Evolutionary conservation across 208 protist genomes (phyloP).

Genomic region (Leishmania major): DNA sequence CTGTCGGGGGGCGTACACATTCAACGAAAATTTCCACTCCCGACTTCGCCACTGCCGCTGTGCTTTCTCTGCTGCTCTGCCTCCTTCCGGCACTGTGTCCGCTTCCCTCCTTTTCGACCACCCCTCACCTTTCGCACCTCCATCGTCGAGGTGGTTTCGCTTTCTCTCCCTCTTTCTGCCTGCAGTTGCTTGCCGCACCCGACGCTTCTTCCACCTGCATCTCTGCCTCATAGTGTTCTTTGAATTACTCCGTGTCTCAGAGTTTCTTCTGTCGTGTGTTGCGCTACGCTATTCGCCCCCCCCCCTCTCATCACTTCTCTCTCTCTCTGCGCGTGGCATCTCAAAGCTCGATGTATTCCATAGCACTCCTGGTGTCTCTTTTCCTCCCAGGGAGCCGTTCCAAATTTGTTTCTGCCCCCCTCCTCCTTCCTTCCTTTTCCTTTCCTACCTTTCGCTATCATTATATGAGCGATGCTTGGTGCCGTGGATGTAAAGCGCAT

Average conservation of each 20-base stretch:
- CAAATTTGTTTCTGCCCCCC: background rate
- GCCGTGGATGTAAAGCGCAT: background rate
- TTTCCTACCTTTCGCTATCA: background rate
- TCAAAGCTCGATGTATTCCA: slow-evolving; percentile 2
- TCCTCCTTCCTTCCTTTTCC: background rate
- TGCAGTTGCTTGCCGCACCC: background rate
- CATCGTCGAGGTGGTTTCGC: background rate
- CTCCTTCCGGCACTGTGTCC: background rate
- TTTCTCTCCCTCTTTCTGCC: background rate
- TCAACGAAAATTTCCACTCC: background rate
- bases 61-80: background rate
- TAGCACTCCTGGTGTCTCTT: background rate
- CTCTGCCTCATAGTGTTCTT: background rate
- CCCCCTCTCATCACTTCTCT: background rate
- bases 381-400: background rate
- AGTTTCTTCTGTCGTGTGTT: background rate
- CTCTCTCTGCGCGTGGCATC: background rate
- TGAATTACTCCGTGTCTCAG: background rate
- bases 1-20: background rate
- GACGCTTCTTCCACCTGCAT: background rate
- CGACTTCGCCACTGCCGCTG: background rate
- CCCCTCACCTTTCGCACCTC: background rate
- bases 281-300: background rate
- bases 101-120: background rate
- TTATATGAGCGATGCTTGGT: background rate